Evolutionary conservation across 208 protist genomes (phyloP).

Genomic region (Trypanosomatidae sp.): DNA sequence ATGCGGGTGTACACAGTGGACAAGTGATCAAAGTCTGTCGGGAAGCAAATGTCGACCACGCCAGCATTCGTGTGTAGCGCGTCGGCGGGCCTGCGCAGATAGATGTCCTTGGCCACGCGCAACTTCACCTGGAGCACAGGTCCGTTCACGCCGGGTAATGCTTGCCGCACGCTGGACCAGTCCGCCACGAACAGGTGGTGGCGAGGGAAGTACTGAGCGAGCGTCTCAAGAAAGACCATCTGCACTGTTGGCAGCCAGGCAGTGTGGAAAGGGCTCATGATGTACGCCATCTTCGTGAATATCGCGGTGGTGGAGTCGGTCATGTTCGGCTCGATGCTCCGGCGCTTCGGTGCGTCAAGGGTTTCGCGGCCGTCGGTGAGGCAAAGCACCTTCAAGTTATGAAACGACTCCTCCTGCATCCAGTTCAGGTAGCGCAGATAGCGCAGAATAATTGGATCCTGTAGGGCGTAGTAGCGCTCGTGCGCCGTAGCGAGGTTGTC

Average conservation of each 20-base stretch:
- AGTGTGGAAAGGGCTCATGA: slow-evolving; percentile 77
- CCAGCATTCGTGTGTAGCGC: slow-evolving; percentile 70
- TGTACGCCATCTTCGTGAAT: slow-evolving; percentile 63
- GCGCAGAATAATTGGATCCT: slow-evolving; percentile 79
- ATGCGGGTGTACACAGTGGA: slow-evolving; percentile 56
- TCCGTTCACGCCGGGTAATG: slow-evolving; percentile 63
- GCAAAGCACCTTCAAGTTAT: slow-evolving; percentile 84
- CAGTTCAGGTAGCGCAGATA: slow-evolving; percentile 87
- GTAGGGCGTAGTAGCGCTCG: slow-evolving; percentile 62
- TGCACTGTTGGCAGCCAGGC: slow-evolving; percentile 76
- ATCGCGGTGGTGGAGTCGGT: slow-evolving; percentile 54
- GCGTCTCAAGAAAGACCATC: slow-evolving; percentile 79
- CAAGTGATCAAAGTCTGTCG: slow-evolving; percentile 85
- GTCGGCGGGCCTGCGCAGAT: slow-evolving; percentile 58
- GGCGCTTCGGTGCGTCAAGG: slow-evolving; percentile 57
- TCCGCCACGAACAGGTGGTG: slow-evolving; percentile 84
- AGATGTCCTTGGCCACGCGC: slow-evolving; percentile 79
- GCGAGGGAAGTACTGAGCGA: slow-evolving; percentile 76
- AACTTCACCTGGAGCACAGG: slow-evolving; percentile 85
- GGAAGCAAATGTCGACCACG: slow-evolving; percentile 89
- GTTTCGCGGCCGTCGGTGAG: slow-evolving; percentile 74
- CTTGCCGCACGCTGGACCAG: slow-evolving; percentile 67
- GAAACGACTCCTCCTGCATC: slow-evolving; percentile 88
- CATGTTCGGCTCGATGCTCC: slow-evolving; percentile 56
- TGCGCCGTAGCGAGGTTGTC: slow-evolving; percentile 76